Evolutionary conservation across 257 asterid species (phyloP), one percentile per base, ranked within the genome.

Genomic region (Solanum rostratum): DNA sequence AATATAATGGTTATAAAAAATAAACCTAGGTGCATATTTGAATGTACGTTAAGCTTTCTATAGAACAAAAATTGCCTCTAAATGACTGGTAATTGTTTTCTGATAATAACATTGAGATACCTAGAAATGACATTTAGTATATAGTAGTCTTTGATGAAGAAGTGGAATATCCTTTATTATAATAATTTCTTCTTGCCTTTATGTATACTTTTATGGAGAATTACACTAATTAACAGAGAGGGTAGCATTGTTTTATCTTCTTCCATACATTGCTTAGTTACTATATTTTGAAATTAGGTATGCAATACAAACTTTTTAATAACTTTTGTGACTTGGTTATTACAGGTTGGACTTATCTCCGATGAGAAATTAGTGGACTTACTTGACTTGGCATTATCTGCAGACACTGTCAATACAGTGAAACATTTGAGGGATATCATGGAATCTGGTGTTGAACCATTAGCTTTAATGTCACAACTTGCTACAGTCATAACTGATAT

Each of bases 361-460:
- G 99, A 97, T 76, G 99, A 97, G 89, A 97, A 94, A 87, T 89
- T 97, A 81, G 96, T 97, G 60, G 97, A 95, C 89, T 92, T 97
- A 63, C 99, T 97, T 63, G 98, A 97, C 89, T 92, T 94, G 84
- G 98, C 99, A 20, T 91, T 97, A 90, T 94, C 97, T 86, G 98
- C 99, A 16, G 98, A 97, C 91, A 94, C 98, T 16, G 98, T 93
- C 46, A 95, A 94, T 88, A 95, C 99, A 6, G 99, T 97, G 90
- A 95, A 94, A 91, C 93, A 93, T 89, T 91, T 97, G 87, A 92
- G 99, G 79, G 97, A 92, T 88, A 94, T 95, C 73, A 92, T 92
- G 95, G 98, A 95, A 91, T 93, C 97, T 85, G 99, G 99, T 29
- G 93, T 95, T 18, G 99, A 97, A 87, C 99, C 99, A 63, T 88